Evolutionary conservation across 306 rosid species (phyloP).

Genomic region (Lathyrus aphaca): DNA sequence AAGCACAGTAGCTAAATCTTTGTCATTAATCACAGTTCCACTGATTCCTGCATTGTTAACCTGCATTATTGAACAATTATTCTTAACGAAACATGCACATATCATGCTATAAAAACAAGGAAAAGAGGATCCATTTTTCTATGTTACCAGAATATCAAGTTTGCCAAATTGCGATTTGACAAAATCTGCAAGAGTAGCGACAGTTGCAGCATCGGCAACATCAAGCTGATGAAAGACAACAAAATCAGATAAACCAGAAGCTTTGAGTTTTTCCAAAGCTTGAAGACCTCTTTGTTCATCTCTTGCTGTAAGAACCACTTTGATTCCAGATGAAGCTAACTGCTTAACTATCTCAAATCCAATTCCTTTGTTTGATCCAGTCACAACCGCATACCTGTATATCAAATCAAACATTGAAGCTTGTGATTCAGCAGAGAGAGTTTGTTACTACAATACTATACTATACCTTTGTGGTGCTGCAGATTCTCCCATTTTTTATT

Average conservation of each 20-base stretch:
- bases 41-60: constrained; percentile 57
- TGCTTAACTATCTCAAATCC: constrained; percentile 41
- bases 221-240: constrained; percentile 32
- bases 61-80: constrained; percentile 20
- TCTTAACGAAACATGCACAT: constrained; percentile 1
- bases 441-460: neutral
- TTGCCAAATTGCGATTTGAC: constrained; percentile 16
- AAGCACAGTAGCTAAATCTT: neutral
- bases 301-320: constrained; percentile 46
- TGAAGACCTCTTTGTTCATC: constrained; percentile 42
- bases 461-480: constrained; percentile 2
- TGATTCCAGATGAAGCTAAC: constrained; percentile 38
- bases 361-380: constrained; percentile 43
- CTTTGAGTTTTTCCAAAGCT: constrained; percentile 36
- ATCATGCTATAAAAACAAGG: neutral
- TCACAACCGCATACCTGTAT: constrained; percentile 39
- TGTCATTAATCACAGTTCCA: constrained; percentile 37
- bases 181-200: neutral
- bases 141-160: constrained; percentile 30
- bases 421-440: neutral
- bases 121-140: neutral
- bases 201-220: constrained; percentile 25
- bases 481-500: neutral
- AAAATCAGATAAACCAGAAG: constrained; percentile 36
- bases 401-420: neutral